Percentiles rank a stretch among this genome's conserved stretches.
phyloP scores from a whole-genome alignment of 768 basidiomycete genomes.

The Mycena galericulata region DNA sequence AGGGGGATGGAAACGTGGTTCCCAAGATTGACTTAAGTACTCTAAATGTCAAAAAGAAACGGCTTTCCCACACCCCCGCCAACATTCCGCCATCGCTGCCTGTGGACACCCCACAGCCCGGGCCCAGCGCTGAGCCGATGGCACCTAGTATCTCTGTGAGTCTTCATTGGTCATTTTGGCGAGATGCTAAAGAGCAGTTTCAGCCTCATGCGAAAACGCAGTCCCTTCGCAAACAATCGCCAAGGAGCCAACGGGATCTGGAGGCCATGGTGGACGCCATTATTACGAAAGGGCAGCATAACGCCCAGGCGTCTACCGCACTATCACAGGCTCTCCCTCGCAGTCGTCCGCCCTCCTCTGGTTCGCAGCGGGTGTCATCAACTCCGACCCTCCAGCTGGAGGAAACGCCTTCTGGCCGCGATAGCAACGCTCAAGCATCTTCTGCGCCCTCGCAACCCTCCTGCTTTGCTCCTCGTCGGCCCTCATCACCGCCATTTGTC shows the following conservation, averaged over 20 bases:
- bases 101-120: background rate
- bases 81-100: background rate
- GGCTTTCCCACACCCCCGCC: background rate
- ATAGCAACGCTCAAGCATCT: too few relatives aligned
- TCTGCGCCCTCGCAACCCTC: background rate
- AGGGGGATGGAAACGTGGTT: background rate
- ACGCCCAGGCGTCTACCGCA: background rate
- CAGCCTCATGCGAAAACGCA: background rate
- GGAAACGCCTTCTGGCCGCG: too few relatives aligned
- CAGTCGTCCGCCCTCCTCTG: background rate
- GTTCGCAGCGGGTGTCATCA: too few relatives aligned
- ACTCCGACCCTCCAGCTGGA: too few relatives aligned
- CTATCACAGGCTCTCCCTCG: background rate
- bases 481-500: background rate
- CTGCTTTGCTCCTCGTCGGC: background rate
- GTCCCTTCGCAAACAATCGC: background rate
- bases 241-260: too few relatives aligned
- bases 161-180: background rate
- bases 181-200: background rate
- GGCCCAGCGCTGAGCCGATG: background rate
- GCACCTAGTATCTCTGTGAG: background rate
- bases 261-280: slow-evolving; percentile 26
- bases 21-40: slow-evolving; percentile 21
- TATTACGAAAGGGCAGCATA: slow-evolving; percentile 21
- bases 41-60: background rate